Evolutionary conservation across 2,329 filamentous ascomycete species (phyloP).

Genomic region (Cercospora beticola): DNA sequence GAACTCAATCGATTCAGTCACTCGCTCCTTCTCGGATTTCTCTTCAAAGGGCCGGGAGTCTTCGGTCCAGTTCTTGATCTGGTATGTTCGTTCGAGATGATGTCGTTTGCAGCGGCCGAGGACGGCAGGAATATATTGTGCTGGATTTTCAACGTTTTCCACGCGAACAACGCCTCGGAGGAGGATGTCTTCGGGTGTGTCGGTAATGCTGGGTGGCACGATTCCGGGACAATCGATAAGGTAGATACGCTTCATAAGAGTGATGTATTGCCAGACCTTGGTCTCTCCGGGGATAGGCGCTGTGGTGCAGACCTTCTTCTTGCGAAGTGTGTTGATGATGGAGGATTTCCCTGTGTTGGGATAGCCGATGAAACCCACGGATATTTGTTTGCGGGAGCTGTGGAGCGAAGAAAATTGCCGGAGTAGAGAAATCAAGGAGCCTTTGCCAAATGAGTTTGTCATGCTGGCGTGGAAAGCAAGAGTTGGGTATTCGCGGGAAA

Average conservation of each 20-base stretch:
- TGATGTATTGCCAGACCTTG: conserved; percentile 98
- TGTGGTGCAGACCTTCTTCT: conserved; percentile 90
- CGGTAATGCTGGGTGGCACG: conserved; percentile 81
- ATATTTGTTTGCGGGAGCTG: conserved; percentile 88
- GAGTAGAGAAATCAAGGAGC: conserved; percentile 85
- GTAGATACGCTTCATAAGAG: conserved; percentile 89
- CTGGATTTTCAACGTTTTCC: conserved; percentile 93
- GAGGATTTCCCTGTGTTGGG: conserved; percentile 96
- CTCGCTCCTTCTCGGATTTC: conserved; percentile 34
- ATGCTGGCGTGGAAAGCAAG: conserved; percentile 93
- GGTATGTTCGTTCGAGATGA: conserved; percentile 91
- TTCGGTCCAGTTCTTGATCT: conserved; percentile 67
- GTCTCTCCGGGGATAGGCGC: conserved; percentile 96
- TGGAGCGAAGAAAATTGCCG: conserved; percentile 91
- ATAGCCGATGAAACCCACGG: conserved; percentile 83
- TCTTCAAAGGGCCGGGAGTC: conserved; percentile 22
- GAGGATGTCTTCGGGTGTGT: conserved; percentile 83
- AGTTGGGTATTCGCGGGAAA: conserved; percentile 90
- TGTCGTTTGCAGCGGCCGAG: conserved; percentile 76
- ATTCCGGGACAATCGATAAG: conserved; percentile 97
- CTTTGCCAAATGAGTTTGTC: conserved; percentile 95
- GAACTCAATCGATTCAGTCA: conserved; percentile 71
- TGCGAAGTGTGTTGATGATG: conserved; percentile 92
- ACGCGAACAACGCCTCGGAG: conserved; percentile 88
- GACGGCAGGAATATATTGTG: conserved; percentile 88